Conservation (phyloP, 495 filamentous ascomycete genomes). For the Pyrenula massariospora region DNA sequence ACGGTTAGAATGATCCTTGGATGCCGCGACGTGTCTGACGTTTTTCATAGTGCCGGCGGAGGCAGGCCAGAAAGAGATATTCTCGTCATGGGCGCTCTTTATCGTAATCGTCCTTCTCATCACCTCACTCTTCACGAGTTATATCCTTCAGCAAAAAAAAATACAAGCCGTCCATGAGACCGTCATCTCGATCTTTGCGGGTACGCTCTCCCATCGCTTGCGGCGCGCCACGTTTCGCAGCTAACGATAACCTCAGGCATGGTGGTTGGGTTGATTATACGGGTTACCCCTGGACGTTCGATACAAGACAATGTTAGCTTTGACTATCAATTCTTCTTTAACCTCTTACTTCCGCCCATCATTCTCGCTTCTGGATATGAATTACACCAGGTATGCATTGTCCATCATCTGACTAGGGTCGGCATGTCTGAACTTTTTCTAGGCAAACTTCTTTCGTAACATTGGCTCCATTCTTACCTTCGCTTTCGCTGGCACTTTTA, state of each 20-base stretch:
- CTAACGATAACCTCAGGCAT: conserved; percentile 50
- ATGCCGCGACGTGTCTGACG: neutral
- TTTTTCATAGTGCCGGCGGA: conserved; percentile 36
- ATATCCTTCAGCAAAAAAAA: conserved; percentile 85
- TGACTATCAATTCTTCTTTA: conserved; percentile 98
- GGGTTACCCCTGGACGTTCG: conserved; percentile 63
- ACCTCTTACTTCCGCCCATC: conserved; percentile 91
- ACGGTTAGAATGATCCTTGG: conserved; percentile 11
- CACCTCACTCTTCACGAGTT: conserved; percentile 90
- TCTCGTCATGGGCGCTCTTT: conserved; percentile 91
- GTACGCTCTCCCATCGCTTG: conserved; percentile 34
- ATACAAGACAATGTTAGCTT: conserved; percentile 86
- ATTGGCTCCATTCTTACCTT: conserved; percentile 98
- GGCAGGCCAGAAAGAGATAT: conserved; percentile 74
- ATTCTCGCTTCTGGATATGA: conserved; percentile 97
- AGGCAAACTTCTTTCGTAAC: conserved; percentile 94
- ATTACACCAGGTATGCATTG: conserved; percentile 58
- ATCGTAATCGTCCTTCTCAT: conserved; percentile 91
- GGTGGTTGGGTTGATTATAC: conserved; percentile 84
- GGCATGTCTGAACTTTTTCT: neutral
- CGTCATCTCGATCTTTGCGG: conserved; percentile 94
- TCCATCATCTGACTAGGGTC: neutral
- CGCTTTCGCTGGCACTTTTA: conserved; percentile 93
- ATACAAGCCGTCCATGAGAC: conserved; percentile 97
- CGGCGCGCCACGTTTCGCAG: conserved; percentile 1